A percentile compares a stretch with the other conserved stretches of the same genome.
Conservation (phyloP, 2,329 filamentous ascomycete species). For the Elsinoe batatas region DNA sequence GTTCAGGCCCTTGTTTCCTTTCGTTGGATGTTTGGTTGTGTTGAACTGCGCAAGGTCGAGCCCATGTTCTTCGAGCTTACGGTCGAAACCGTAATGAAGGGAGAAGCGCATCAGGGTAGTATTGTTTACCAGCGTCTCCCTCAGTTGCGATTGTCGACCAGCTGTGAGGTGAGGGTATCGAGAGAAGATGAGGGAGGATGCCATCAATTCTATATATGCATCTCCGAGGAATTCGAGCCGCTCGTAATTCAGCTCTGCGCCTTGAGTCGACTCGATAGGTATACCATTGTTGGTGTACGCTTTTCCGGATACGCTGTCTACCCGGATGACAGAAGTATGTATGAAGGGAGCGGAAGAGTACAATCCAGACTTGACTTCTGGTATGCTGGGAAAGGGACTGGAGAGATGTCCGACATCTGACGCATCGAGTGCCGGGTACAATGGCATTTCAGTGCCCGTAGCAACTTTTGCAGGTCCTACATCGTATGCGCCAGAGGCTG, state of each 20-base stretch:
- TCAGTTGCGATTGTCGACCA: constrained; percentile 63
- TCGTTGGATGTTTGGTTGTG: neutral
- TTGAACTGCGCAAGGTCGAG: constrained; percentile 24
- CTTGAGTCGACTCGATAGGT: constrained; percentile 14
- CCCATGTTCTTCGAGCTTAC: constrained; percentile 46
- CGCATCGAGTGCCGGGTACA: no score
- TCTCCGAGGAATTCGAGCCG: constrained; percentile 83
- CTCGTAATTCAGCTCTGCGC: constrained; percentile 52
- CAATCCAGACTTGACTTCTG: constrained; percentile 19
- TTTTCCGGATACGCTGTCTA: constrained; percentile 20
- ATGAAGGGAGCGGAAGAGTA: constrained; percentile 24
- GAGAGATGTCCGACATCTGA: neutral
- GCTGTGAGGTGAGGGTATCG: constrained; percentile 57
- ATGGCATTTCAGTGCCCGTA: no score
- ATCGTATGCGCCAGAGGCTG: no score
- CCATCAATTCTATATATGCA: constrained; percentile 69
- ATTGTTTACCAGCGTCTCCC: constrained; percentile 74
- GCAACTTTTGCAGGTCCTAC: no score
- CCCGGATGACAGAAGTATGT: constrained; percentile 23
- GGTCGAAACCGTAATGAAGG: constrained; percentile 58
- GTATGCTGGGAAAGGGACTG: constrained; percentile 22
- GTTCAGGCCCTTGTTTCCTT: constrained; percentile 43
- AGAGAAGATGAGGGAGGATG: constrained; percentile 63
- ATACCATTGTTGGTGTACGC: neutral
- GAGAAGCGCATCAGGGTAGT: constrained; percentile 63